Percentiles rank a stretch among this genome's conserved stretches.
Conservation (phyloP, 345 rosid species). For the Leavenworthia alabamica region DNA sequence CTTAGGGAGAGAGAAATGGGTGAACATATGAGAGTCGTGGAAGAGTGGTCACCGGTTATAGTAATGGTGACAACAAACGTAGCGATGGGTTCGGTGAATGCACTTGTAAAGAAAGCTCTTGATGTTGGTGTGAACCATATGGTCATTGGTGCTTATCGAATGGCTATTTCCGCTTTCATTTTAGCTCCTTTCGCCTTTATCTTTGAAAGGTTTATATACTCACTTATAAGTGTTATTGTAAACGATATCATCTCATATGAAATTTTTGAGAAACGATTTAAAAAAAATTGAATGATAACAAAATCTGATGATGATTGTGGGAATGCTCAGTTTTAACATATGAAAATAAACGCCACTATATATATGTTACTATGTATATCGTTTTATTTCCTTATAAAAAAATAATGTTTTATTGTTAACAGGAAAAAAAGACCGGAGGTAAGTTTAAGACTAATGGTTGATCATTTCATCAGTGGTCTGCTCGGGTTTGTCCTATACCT, state of each 20-base stretch:
- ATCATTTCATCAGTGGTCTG: conserved; percentile 43
- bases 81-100: conserved; percentile 53
- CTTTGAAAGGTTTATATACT: conserved; percentile 48
- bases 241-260: not conserved
- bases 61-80: conserved; percentile 44
- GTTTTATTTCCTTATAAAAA: not conserved
- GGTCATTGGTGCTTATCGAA: conserved; percentile 60
- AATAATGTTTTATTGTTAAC: conserved; percentile 1
- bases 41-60: conserved; percentile 46
- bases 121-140: conserved; percentile 56
- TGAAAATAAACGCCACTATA: not conserved
- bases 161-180: conserved; percentile 49
- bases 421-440: conserved; percentile 41
- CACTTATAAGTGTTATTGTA: not conserved
- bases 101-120: conserved; percentile 55
- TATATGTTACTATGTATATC: not conserved
- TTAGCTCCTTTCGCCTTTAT: conserved; percentile 58
- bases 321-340: not conserved
- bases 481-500: conserved; percentile 30
- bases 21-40: conserved; percentile 11
- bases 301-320: not conserved
- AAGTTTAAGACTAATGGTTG: conserved; percentile 32
- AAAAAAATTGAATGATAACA: not conserved
- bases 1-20: conserved; percentile 8
- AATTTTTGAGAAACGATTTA: not conserved